These are phyloP conservation scores for Colletotrichum sublineola DNA, from an alignment of 2,329 filamentous ascomycete genomes.

Conservation along the genomic window DNA sequence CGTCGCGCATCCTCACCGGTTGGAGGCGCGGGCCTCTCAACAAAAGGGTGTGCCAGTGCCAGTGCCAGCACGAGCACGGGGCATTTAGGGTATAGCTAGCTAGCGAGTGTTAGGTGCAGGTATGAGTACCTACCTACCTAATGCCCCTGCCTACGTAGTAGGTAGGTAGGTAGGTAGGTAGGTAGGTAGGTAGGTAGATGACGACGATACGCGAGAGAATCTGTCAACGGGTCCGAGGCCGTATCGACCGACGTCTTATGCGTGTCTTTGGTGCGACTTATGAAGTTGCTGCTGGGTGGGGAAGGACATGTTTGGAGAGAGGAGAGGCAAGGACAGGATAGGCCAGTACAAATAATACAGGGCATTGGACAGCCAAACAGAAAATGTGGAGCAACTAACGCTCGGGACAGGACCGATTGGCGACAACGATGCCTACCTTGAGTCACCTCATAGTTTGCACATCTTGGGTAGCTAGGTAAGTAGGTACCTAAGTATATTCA, in stretches of 20 bases:
- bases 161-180: too few species aligned
- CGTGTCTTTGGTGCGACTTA: slow-evolving; percentile 1
- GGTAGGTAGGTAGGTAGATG: background rate
- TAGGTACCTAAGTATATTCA: too few species aligned
- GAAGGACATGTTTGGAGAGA: too few species aligned
- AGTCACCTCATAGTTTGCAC: slow-evolving; percentile 7
- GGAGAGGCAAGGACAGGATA: slow-evolving; percentile 2
- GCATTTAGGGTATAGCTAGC: background rate
- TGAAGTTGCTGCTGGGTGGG: background rate
- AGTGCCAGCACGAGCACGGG: background rate
- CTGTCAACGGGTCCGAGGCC: slow-evolving; percentile 7
- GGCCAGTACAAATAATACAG: background rate
- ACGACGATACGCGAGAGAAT: slow-evolving; percentile 5
- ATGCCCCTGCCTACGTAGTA: too few species aligned
- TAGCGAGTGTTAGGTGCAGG: slow-evolving; percentile 9
- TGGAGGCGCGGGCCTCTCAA: slow-evolving; percentile 34
- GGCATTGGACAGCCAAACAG: slow-evolving; percentile 9
- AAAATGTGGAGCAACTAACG: slow-evolving; percentile 30
- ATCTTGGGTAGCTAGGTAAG: background rate
- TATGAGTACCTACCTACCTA: background rate
- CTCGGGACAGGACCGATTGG: slow-evolving; percentile 34
- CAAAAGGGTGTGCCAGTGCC: slow-evolving; percentile 22
- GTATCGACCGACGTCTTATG: background rate
- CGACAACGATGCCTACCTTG: slow-evolving; percentile 21
- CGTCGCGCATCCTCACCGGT: slow-evolving; percentile 33